Base-by-base conservation (phyloP, 352 stramenopile genomes). In the Pythium brachiatum region DNA sequence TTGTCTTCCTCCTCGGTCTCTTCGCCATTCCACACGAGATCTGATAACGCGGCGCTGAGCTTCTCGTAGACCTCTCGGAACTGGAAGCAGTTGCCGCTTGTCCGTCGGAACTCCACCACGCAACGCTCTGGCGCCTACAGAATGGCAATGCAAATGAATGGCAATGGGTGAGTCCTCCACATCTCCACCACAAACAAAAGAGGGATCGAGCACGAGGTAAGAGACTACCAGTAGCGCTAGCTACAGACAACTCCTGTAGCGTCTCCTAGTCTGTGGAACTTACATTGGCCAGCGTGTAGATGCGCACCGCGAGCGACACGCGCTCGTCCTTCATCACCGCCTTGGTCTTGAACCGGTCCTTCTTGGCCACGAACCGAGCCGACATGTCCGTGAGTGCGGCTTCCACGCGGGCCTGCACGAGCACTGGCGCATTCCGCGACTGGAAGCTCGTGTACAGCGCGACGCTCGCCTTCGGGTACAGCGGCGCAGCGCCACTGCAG, bases 391-490 rank as follows among this genome's bases (percentile, higher is more conserved):
- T 64, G 18, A 92, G 63, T 26, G 69, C 77, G 59, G 71, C 68
- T 58, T 90, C 80, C 15, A 92, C 69, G 23, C 77, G 79, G 20
- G 64, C 69, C 56, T 89, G 79, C 38, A 90, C 70, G 48, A 87
- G 75, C 18, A 60, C 64, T 5, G 80, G 75, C 27, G 73, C 41
- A 0, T 65, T 68, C 55, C 69, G 77, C 26, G 83, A 86, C 68
- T 90, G 77, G 68, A 92, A 92, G 66, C 72, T 87, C 54, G 83
- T 92, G 69, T 90, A 89, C 46, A 92, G 66, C 11, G 81, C 79
- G 44, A 92, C 80, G 57, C 73, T 83, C 31, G 68, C 53, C 39
- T 78, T 67, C 23, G 77, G 83, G 27, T 90, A 90, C 26, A 85
- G 67, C 34, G 81, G 81, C 20, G 78, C 70, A 7, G 60, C 34